phyloP scores from a whole-genome alignment of 2,329 filamentous ascomycete genomes.

The Stylonectria norvegica region DNA sequence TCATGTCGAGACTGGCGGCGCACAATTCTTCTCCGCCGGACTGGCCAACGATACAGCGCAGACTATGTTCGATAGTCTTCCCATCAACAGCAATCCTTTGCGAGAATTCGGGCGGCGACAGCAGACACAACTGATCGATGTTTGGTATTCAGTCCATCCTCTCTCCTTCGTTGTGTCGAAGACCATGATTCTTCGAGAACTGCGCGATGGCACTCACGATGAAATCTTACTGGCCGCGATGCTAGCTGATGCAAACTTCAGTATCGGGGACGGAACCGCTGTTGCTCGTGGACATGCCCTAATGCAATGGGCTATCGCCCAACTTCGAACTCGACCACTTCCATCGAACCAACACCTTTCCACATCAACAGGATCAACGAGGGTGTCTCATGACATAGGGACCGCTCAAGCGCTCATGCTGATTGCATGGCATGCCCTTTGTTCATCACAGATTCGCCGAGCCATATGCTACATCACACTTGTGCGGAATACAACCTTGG shows the following conservation, averaged over 20 bases:
- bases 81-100: constrained; percentile 24
- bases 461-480: constrained; percentile 36
- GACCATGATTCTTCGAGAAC: constrained; percentile 36
- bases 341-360: constrained; percentile 14
- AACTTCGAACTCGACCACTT: constrained; percentile 30
- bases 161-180: constrained; percentile 40
- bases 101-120: constrained; percentile 31
- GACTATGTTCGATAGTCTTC: constrained; percentile 31
- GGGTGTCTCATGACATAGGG: constrained; percentile 32
- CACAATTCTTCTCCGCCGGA: constrained; percentile 27
- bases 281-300: constrained; percentile 30
- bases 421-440: constrained; percentile 37
- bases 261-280: constrained; percentile 28
- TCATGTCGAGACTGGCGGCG: constrained; percentile 26
- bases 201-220: constrained; percentile 38
- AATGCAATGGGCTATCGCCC: constrained; percentile 33
- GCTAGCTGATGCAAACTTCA: constrained; percentile 37
- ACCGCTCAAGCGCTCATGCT: constrained; percentile 35
- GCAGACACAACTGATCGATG: constrained; percentile 37
- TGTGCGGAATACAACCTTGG: constrained; percentile 29
- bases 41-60: constrained; percentile 26
- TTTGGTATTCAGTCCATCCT: constrained; percentile 41
- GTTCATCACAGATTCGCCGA: constrained; percentile 30
- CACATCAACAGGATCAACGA: constrained; percentile 28
- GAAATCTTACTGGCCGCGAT: constrained; percentile 38